phyloP scores from a whole-genome alignment of 129 eudicot genomes.

The Tanacetum coccineum region DNA sequence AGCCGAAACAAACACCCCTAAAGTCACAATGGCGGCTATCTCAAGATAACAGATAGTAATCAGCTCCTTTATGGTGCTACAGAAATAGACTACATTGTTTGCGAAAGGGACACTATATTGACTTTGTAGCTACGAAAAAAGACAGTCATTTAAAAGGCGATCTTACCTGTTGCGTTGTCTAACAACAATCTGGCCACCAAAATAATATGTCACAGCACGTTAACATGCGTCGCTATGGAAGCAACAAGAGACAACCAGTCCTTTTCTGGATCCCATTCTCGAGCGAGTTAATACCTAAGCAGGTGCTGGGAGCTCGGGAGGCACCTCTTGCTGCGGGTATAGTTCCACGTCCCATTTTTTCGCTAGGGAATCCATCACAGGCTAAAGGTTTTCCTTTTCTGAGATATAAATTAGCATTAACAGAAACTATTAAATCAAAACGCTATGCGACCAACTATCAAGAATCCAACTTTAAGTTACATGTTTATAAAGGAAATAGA shows the following conservation, averaged over 20 bases:
- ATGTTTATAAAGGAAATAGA: too few species aligned
- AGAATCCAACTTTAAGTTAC: background rate
- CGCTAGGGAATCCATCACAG: constrained; percentile 83
- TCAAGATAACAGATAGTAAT: too few species aligned
- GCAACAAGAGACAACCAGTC: constrained; percentile 98
- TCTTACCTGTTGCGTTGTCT: constrained; percentile 80
- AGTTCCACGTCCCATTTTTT: constrained; percentile 90
- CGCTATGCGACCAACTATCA: background rate
- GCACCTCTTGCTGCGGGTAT: constrained; percentile 97
- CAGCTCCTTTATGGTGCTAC: too few species aligned
- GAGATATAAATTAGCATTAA: constrained; percentile 21
- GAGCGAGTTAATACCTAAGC: constrained; percentile 91
- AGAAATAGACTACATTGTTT: too few species aligned
- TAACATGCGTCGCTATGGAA: constrained; percentile 89
- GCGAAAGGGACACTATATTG: too few species aligned
- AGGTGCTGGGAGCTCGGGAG: constrained; percentile 96
- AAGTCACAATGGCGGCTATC: too few species aligned
- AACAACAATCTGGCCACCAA: constrained; percentile 93
- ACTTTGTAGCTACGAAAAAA: background rate
- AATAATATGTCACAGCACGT: constrained; percentile 79
- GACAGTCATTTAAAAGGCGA: background rate
- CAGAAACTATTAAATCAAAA: background rate
- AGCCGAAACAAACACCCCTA: too few species aligned
- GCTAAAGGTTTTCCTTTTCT: constrained; percentile 94
- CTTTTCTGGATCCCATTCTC: constrained; percentile 94